These are phyloP conservation scores for Endocalyx cinctus DNA, from an alignment of 2,329 filamentous ascomycete species.

Conservation along the genomic window DNA sequence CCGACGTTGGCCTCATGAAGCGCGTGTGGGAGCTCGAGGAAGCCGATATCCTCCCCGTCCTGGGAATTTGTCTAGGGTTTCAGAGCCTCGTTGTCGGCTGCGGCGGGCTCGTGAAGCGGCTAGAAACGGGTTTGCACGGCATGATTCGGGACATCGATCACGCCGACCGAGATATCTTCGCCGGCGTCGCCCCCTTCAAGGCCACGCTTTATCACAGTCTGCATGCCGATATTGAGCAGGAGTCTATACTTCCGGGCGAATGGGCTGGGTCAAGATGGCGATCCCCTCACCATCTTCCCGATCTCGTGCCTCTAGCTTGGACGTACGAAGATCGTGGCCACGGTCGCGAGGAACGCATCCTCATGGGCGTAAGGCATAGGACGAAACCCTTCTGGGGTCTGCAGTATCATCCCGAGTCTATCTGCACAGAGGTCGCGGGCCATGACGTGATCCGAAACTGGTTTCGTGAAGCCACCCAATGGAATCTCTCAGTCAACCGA, in stretches of 20 bases:
- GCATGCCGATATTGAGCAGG: slow-evolving; percentile 50
- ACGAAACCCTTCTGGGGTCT: slow-evolving; percentile 76
- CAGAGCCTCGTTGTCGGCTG: slow-evolving; percentile 71
- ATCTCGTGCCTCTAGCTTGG: slow-evolving; percentile 60
- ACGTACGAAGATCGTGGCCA: slow-evolving; percentile 40
- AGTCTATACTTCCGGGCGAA: slow-evolving; percentile 26
- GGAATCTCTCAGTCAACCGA: slow-evolving; percentile 37
- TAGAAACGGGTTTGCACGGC: slow-evolving; percentile 75
- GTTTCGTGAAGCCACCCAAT: slow-evolving; percentile 62
- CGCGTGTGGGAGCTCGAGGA: slow-evolving; percentile 66
- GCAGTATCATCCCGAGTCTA: slow-evolving; percentile 87
- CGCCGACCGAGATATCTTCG: slow-evolving; percentile 59
- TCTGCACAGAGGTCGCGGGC: slow-evolving; percentile 70
- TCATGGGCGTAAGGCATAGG: slow-evolving; percentile 74
- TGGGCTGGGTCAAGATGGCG: slow-evolving; percentile 39
- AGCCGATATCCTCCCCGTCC: slow-evolving; percentile 62
- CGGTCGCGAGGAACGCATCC: slow-evolving; percentile 45
- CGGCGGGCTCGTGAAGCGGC: slow-evolving; percentile 60
- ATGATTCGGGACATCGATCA: slow-evolving; percentile 69
- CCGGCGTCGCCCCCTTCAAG: slow-evolving; percentile 51
- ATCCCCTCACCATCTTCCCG: slow-evolving; percentile 28
- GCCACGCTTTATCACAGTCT: slow-evolving; percentile 75
- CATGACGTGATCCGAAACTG: slow-evolving; percentile 66
- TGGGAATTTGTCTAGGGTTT: slow-evolving; percentile 88
- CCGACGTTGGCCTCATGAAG: slow-evolving; percentile 80